A percentile compares a stretch with the other conserved stretches of the same genome.
Conservation (phyloP, 176 grass and related monocot genomes). For the Panicum miliaceum region DNA sequence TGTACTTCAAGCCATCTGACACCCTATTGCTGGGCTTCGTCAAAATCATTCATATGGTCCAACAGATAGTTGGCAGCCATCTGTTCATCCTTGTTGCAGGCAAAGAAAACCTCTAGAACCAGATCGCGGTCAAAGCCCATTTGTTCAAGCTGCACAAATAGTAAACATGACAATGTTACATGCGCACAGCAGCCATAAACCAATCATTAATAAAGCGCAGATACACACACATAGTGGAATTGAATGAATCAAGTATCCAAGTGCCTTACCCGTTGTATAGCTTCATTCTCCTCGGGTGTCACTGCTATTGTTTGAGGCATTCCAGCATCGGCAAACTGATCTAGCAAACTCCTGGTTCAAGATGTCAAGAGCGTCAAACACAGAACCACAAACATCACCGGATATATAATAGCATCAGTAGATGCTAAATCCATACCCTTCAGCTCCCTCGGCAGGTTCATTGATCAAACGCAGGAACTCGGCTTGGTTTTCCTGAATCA, state of each 20-base stretch:
- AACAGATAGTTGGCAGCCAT: conserved; percentile 72
- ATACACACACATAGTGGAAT: neutral
- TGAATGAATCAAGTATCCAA: neutral
- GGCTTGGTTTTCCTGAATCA: conserved; percentile 86
- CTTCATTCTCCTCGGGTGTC: conserved; percentile 84
- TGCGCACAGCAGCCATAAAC: neutral
- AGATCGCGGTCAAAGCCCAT: conserved; percentile 73
- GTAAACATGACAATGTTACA: conserved; percentile 4
- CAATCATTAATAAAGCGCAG: neutral
- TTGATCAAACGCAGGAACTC: conserved; percentile 86
- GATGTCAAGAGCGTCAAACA: neutral
- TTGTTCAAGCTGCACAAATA: conserved; percentile 58
- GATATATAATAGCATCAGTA: neutral
- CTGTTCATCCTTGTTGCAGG: conserved; percentile 73
- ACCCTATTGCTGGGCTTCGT: conserved; percentile 21
- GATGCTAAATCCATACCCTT: conserved; percentile 45
- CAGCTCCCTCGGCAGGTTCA: conserved; percentile 71
- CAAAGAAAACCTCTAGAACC: conserved; percentile 78
- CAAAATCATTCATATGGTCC: conserved; percentile 76
- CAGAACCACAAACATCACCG: neutral
- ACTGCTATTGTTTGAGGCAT: conserved; percentile 54
- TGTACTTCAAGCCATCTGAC: neutral
- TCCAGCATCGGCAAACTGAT: conserved; percentile 61
- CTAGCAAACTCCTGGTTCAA: conserved; percentile 16
- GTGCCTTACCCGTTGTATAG: conserved; percentile 73